Evolutionary conservation across 305 asterid species (phyloP).

Genomic region (Ajuga reptans): DNA sequence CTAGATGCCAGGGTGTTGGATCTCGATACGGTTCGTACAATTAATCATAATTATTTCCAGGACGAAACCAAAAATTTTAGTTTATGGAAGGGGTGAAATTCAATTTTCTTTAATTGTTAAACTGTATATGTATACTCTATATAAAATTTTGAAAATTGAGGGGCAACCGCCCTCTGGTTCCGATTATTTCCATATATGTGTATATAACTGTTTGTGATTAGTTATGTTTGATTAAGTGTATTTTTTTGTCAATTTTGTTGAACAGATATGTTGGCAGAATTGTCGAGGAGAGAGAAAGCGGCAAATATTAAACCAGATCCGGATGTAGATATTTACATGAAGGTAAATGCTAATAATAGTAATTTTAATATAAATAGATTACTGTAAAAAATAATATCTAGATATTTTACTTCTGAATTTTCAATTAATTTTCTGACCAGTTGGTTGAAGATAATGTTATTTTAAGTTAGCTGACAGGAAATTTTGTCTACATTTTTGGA

Average conservation of each 20-base stretch:
- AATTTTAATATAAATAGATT: no score
- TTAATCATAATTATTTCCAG: no score
- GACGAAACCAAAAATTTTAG: no score
- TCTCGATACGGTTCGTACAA: constrained; percentile 59
- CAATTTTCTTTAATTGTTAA: no score
- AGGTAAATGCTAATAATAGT: constrained; percentile 58
- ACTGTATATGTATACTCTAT: no score
- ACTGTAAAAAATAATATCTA: not conserved
- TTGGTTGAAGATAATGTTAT: not conserved
- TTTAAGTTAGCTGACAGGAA: not conserved
- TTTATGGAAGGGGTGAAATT: no score
- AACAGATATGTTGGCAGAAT: constrained; percentile 73
- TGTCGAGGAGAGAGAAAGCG: constrained; percentile 75
- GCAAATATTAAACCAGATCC: constrained; percentile 77
- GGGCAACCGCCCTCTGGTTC: no score
- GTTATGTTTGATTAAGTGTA: no score
- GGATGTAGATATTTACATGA: constrained; percentile 72
- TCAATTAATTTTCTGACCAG: not conserved
- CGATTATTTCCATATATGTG: no score
- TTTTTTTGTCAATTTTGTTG: not conserved
- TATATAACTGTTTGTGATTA: no score
- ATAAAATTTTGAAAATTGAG: no score
- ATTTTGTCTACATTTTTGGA: not conserved
- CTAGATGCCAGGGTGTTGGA: constrained; percentile 87
- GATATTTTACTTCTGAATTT: not conserved